phyloP scores from a whole-genome alignment of 345 rosid species.

The Ailanthus altissimus region DNA sequence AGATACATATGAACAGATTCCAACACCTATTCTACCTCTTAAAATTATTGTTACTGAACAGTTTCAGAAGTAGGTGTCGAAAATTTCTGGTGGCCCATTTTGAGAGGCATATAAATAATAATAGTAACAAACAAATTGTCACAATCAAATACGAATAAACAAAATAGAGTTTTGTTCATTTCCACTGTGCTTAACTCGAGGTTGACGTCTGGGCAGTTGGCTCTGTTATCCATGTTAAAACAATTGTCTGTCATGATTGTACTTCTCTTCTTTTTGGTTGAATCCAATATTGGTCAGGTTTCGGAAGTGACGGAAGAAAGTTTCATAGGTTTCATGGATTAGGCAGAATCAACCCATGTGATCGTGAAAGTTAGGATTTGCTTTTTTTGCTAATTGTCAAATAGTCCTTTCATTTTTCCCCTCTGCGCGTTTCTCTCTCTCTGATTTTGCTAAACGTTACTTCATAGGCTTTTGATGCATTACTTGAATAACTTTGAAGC shows the following conservation, averaged over 20 bases:
- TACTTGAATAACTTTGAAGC: background rate
- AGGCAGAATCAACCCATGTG: constrained; percentile 21
- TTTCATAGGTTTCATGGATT: background rate
- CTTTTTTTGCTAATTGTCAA: background rate
- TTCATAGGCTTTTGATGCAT: background rate
- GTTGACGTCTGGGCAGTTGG: background rate
- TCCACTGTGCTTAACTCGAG: background rate
- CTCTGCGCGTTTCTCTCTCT: background rate
- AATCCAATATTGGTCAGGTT: background rate
- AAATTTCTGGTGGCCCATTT: background rate
- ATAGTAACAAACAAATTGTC: background rate
- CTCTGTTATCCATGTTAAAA: background rate
- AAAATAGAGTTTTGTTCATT: background rate
- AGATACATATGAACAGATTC: too few species aligned
- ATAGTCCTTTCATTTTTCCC: constrained; percentile 8
- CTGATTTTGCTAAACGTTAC: background rate
- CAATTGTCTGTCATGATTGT: background rate
- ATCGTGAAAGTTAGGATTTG: background rate
- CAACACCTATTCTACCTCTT: too few species aligned
- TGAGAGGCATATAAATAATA: background rate
- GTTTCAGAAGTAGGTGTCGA: background rate
- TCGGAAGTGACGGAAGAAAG: background rate
- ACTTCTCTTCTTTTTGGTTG: background rate
- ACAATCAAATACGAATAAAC: background rate
- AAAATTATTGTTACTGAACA: too few species aligned